Base-by-base conservation (phyloP, 371 early-diverging fungal species). In the Massospora cicadina region DNA sequence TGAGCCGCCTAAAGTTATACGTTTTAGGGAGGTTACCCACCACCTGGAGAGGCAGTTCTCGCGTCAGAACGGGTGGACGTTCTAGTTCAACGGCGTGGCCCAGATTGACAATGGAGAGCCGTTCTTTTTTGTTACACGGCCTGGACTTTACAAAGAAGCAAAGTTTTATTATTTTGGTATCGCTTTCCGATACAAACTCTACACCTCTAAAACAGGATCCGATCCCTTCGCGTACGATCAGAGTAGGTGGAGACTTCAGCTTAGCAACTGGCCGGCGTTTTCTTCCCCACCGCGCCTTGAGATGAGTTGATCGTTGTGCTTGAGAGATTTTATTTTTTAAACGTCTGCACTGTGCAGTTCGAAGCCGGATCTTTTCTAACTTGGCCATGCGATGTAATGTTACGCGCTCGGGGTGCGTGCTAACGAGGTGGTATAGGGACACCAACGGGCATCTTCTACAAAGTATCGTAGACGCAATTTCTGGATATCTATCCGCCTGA, bases 361-460 rank as follows among this genome's bases (percentile, higher is more conserved):
- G 43, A 43, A 43, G 43, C 17, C 43, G 43, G 17, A 43, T 17
- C 17, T 43, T 43, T 43, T 43, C 43, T 17, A 43, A 43, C 43
- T 43, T 17, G 5, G 43, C 43, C 43, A 43, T 43, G 43, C 17
- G 43, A 10, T 17, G 43, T 43, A 43, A 10, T 17, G 43, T 43
- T 17, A 10, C 43, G 5, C 43, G 43, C 43, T 43, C 43, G 43
- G 43, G 43, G 43, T 43, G 43, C 17, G 43, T 43, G 17, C 10
- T 17, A 43, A 43, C 17, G 17, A 57, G 57, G 26, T 27, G 23
- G 57, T 57, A 57, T 25, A 57, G 5, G 10, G 57, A n/a, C 3
- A 57, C 57, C 5, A 25, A 10, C 10, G 57, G 57, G 21, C 57
- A 57, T 10, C 26, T 57, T 57, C 57, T 57, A 57, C 57, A 57